Evolutionary conservation across 352 stramenopile species (phyloP), one percentile per base, ranked within the genome.

Genomic region (Globisporangium heterothallicum): DNA sequence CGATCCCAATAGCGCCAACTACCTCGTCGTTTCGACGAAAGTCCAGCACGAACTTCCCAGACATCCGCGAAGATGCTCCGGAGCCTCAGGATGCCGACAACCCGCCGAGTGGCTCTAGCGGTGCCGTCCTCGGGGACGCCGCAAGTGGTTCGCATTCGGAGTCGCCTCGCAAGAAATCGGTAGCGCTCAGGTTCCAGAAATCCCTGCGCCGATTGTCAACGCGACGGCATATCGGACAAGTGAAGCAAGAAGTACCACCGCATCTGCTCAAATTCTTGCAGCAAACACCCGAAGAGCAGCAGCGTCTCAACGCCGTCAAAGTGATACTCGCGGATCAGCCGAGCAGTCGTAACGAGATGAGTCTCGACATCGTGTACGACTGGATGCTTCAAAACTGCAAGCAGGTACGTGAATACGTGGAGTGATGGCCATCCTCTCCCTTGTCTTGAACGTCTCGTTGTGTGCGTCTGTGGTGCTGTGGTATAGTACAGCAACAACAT

Each of bases 361-460:
- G 76, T 49, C 73, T 88, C 26, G 72, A 87, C 18, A 35, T 87
- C 1, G 72, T 90, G 4, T 90, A 87, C 64, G 63, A 72, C 36
- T 90, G 79, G 79, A 90, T 90, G 79, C 63, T 87, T 42, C 68
- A 79, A 35, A 86, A 88, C 64, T 90, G 79, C 49, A 85, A 86
- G 47, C 74, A 86, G 53, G 67, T 76, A 58, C n/a, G 25, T 42
- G 7, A 4, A 9, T 27, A 3, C 34, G 24, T 26, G n/a, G n/a
- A n/a, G n/a, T n/a, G n/a, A n/a, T n/a, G n/a, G n/a, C n/a, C n/a
- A n/a, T n/a, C n/a, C n/a, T n/a, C n/a, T n/a, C n/a, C n/a, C n/a
- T n/a, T n/a, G n/a, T n/a, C n/a, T n/a, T n/a, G n/a, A n/a, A n/a
- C n/a, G n/a, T n/a, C n/a, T n/a, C 9, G 24, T 46, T 25, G 27